Conservation (phyloP, 2,329 filamentous ascomycete species). For the Coniochaeta sp. region DNA sequence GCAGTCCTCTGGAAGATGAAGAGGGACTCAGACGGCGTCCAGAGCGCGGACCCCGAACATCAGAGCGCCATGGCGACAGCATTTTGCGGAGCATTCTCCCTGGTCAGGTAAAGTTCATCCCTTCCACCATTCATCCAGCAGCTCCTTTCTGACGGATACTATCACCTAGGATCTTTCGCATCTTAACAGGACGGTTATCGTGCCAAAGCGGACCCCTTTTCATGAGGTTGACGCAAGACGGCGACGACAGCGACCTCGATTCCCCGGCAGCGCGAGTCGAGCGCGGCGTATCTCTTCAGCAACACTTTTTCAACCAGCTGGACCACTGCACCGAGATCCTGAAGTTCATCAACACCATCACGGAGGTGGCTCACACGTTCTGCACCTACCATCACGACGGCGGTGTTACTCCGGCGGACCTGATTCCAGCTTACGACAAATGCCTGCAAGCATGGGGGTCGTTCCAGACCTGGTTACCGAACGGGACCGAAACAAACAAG, state of each 20-base stretch:
- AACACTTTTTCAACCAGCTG: slow-evolving; percentile 14
- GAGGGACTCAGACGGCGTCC: slow-evolving; percentile 1
- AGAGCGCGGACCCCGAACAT: slow-evolving; percentile 1
- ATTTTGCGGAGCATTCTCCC: slow-evolving; percentile 15
- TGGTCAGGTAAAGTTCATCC: slow-evolving; percentile 11
- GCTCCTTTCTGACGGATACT: neutral
- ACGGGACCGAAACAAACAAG: slow-evolving; percentile 3
- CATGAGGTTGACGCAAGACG: slow-evolving; percentile 11
- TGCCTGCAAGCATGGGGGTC: slow-evolving; percentile 9
- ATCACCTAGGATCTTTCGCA: slow-evolving; percentile 9
- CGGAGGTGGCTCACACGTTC: slow-evolving; percentile 15
- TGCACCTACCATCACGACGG: slow-evolving; percentile 14
- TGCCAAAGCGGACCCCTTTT: slow-evolving; percentile 14
- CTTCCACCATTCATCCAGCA: neutral
- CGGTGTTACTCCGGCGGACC: slow-evolving; percentile 14
- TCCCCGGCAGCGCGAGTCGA: slow-evolving; percentile 6
- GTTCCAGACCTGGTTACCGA: slow-evolving; percentile 4
- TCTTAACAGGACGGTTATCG: slow-evolving; percentile 15
- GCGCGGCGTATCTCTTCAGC: slow-evolving; percentile 12
- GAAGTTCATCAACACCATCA: slow-evolving; percentile 14
- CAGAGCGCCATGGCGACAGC: slow-evolving; percentile 9
- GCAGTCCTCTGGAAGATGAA: slow-evolving; percentile 8
- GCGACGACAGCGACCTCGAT: slow-evolving; percentile 4
- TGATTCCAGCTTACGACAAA: slow-evolving; percentile 13
- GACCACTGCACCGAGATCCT: slow-evolving; percentile 10